Conservation (phyloP, 2,329 filamentous ascomycete genomes). For the Dactylellina sp. region DNA sequence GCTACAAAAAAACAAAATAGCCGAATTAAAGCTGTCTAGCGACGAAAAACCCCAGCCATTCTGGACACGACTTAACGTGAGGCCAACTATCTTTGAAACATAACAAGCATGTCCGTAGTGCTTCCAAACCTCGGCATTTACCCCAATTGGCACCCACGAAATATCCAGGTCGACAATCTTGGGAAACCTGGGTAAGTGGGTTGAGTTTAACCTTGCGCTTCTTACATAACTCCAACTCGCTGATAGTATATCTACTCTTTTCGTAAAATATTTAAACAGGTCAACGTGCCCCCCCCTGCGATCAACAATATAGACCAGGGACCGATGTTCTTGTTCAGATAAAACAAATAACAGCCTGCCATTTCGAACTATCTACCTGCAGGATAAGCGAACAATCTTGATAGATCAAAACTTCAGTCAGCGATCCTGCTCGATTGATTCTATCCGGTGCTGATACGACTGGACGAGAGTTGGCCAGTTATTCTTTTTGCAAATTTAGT, state of each 20-base stretch:
- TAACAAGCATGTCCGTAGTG: neutral
- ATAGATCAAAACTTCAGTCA: constrained; percentile 26
- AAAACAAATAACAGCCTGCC: constrained; percentile 44
- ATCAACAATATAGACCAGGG: constrained; percentile 27
- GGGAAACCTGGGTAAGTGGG: constrained; percentile 37
- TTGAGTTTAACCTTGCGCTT: constrained; percentile 18
- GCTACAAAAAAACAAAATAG: constrained; percentile 4
- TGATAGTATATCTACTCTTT: constrained; percentile 10
- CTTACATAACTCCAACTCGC: constrained; percentile 40
- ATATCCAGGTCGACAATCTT: constrained; percentile 17
- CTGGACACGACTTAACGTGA: constrained; percentile 2
- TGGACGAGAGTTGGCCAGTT: constrained; percentile 6
- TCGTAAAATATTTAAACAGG: neutral
- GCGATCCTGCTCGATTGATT: constrained; percentile 17
- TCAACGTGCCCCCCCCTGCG: constrained; percentile 11
- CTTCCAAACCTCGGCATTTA: constrained; percentile 18
- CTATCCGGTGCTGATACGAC: constrained; percentile 24
- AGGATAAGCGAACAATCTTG: constrained; percentile 23
- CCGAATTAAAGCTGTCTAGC: constrained; percentile 6
- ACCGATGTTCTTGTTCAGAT: constrained; percentile 44
- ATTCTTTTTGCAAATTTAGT: too few species aligned
- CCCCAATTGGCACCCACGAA: constrained; percentile 20
- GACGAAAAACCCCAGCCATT: neutral
- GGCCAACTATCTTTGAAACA: constrained; percentile 35
- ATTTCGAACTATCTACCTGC: constrained; percentile 37